Conservation (phyloP, 73 alveolate genomes). For the Tetrahymena malaccensis region DNA sequence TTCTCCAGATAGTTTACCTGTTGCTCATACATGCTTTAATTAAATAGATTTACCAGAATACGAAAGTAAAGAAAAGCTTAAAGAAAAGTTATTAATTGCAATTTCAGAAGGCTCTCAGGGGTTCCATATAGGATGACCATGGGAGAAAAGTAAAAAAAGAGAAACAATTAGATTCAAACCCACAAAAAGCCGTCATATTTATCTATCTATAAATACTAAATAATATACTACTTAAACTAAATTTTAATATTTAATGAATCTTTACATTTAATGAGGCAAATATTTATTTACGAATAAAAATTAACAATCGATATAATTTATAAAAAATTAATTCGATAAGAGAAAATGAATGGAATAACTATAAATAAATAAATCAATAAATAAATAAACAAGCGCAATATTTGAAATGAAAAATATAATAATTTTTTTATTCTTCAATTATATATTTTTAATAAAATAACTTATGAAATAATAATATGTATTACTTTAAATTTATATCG, state of each 20-base stretch:
- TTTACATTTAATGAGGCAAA: not conserved
- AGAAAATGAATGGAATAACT: not conserved
- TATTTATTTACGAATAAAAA: not conserved
- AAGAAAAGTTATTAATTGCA: conserved; percentile 31
- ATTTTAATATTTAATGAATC: not conserved
- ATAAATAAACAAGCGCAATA: too few species aligned
- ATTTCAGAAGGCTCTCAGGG: conserved; percentile 6
- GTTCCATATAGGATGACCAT: not conserved
- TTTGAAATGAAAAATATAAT: too few species aligned
- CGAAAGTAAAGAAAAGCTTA: conserved; percentile 72
- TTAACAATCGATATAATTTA: too few species aligned
- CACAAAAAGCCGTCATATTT: not conserved
- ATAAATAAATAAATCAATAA: too few species aligned
- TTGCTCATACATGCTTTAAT: conserved; percentile 86
- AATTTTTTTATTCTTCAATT: not conserved
- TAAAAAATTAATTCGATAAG: not conserved
- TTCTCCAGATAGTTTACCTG: conserved; percentile 72
- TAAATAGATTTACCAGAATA: conserved; percentile 88
- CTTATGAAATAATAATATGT: not conserved
- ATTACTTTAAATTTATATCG: not conserved
- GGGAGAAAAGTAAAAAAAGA: not conserved
- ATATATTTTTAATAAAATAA: too few species aligned
- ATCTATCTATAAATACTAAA: too few species aligned
- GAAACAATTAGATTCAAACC: not conserved
- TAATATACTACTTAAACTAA: not conserved